Base-by-base conservation (phyloP, 345 rosid species). In the Nasturtium officinale region DNA sequence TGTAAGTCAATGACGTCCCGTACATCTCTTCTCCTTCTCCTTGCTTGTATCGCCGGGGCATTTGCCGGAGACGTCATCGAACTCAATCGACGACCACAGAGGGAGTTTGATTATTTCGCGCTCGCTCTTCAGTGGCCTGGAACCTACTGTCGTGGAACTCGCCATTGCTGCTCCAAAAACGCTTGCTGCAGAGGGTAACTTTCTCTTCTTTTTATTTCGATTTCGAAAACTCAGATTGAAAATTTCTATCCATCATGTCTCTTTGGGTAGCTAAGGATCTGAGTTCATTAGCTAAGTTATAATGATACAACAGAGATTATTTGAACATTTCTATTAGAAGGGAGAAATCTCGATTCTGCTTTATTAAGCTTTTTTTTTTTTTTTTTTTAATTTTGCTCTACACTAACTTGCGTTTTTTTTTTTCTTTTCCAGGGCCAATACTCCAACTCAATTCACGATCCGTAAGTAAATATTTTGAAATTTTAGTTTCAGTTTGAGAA, bases 51-150 rank as follows among this genome's bases (percentile, higher is more conserved):
- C 33, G 51, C 69, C 35, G 51, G 63, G 16, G 69, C 50, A 52
- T 2, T 61, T 16, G 57, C 69, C 64, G 74, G 45, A 43, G 53
- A 76, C 79, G 38, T 63, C 13, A 65, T 65, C 7, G 53, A 21
- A 21, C 70, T 60, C 68, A 77, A 48, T 25, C 26, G 61, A 1
- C 26, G 61, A 1, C 28, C 58, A 1, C 89, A 71, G 87, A 86
- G 97, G 21, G 98, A 93, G 84, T 93, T 93, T 70, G 98, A 93
- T 79, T 93, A 93, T 85, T 93, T 90, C 80, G 87, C 80, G 58
- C 83, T 93, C 70, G 57, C 94, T 58, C 77, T 93, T 13, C 94
- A 86, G 56, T 93, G 98, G 98, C 96, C 98, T 3, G 96, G 88
- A 78, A 89, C 98, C 28, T 68, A 52, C 64, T 93, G 98, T 78